Percentiles rank a stretch among this genome's conserved stretches.
Conservation (phyloP, 805 yeast species). For the Metschnikowia lochheadii region DNA sequence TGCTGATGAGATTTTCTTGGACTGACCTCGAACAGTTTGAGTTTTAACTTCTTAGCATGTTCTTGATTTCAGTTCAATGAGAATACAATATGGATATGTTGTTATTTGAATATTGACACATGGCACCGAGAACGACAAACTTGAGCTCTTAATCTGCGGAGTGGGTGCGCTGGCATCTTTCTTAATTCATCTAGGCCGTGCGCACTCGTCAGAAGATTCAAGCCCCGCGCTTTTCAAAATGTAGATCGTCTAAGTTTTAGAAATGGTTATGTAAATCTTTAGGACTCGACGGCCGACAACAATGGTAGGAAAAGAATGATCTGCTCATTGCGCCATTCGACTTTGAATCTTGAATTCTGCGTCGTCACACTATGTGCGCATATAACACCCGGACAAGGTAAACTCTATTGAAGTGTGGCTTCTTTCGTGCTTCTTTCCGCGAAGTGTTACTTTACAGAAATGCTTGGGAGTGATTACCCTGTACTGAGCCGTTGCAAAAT, state of each 20-base stretch:
- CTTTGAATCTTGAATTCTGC: not conserved
- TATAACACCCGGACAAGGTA: not conserved
- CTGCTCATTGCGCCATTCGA: not conserved
- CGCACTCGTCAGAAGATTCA: too few relatives aligned
- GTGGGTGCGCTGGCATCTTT: too few relatives aligned
- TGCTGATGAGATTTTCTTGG: too few relatives aligned
- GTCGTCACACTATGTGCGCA: not conserved
- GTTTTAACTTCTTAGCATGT: too few relatives aligned
- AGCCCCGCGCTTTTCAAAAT: not conserved
- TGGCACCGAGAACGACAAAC: too few relatives aligned
- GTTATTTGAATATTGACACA: too few relatives aligned
- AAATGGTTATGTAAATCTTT: not conserved
- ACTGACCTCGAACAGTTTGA: too few relatives aligned
- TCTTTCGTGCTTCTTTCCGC: not conserved
- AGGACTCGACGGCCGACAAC: not conserved
- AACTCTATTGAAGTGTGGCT: not conserved
- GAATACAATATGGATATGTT: too few relatives aligned
- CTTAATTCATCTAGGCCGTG: too few relatives aligned
- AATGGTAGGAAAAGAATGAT: not conserved
- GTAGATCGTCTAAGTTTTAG: not conserved
- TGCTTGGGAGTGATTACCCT: not conserved
- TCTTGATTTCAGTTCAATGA: too few relatives aligned
- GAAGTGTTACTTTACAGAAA: not conserved
- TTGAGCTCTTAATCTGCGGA: too few relatives aligned
- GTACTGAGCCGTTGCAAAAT: not conserved